Percentiles rank a stretch among this genome's conserved stretches.
Evolutionary conservation across 345 rosid species (phyloP).

Genomic region (Camelina sativa): DNA sequence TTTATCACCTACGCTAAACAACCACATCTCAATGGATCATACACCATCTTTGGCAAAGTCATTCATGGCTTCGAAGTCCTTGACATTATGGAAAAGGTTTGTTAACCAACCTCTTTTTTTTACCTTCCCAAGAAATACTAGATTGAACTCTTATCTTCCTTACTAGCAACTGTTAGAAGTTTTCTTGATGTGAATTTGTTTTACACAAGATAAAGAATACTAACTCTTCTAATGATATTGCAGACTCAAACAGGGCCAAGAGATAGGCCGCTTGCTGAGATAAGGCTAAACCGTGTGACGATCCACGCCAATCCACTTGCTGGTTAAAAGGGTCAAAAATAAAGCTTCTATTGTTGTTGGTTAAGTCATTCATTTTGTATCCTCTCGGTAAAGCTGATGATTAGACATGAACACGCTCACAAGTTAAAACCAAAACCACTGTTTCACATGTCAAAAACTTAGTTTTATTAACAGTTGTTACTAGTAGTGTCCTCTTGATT

Average conservation of each 20-base stretch:
- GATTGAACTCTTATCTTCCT: neutral
- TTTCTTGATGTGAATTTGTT: neutral
- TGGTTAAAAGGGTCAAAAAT: conserved; percentile 47
- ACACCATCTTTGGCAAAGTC: conserved; percentile 92
- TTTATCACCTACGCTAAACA: conserved; percentile 85
- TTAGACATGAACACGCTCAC: neutral
- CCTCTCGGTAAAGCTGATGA: neutral
- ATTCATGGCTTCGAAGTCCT: conserved; percentile 99
- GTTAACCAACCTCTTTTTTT: too few relatives aligned
- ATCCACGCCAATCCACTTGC: conserved; percentile 98
- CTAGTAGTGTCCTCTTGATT: too few relatives aligned
- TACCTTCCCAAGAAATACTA: neutral
- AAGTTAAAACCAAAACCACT: too few relatives aligned
- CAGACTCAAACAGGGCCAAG: conserved; percentile 93
- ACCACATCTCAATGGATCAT: conserved; percentile 95
- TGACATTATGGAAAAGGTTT: conserved; percentile 95
- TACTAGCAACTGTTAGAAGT: neutral
- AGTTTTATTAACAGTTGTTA: too few relatives aligned
- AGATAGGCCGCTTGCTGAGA: conserved; percentile 96
- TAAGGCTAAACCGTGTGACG: conserved; percentile 90
- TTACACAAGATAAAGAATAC: neutral
- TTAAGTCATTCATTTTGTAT: neutral
- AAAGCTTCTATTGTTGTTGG: neutral
- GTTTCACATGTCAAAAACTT: too few relatives aligned
- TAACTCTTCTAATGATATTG: conserved; percentile 8